Evolutionary conservation across 805 yeast genomes (phyloP).

Genomic region (Blastobotrys americana): DNA sequence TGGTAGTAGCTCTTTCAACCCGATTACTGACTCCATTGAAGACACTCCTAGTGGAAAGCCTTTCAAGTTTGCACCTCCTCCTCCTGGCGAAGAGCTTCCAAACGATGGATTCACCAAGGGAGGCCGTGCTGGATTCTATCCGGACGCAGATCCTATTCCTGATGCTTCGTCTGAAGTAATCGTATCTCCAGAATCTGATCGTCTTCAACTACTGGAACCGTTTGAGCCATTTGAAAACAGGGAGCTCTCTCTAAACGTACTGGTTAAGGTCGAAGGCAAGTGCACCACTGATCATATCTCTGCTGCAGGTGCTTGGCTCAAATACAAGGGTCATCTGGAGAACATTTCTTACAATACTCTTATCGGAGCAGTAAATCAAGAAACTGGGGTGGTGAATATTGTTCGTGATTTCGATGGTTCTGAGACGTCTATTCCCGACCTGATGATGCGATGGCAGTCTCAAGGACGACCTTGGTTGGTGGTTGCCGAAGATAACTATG

Average conservation of each 20-base stretch:
- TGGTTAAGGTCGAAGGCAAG: constrained; percentile 92
- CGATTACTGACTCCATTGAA: constrained; percentile 75
- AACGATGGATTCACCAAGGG: constrained; percentile 66
- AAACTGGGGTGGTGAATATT: constrained; percentile 90
- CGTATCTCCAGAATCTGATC: constrained; percentile 84
- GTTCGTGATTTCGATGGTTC: constrained; percentile 83
- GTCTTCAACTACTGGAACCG: constrained; percentile 81
- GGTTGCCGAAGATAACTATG: constrained; percentile 95
- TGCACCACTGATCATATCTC: constrained; percentile 98
- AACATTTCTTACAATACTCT: constrained; percentile 91
- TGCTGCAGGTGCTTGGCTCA: constrained; percentile 98
- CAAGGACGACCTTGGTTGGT: constrained; percentile 86
- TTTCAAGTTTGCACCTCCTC: constrained; percentile 71
- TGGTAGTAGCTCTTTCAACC: constrained; percentile 89
- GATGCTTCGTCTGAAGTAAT: constrained; percentile 50
- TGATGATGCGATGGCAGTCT: constrained; percentile 92
- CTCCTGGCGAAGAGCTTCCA: constrained; percentile 82
- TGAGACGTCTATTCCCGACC: constrained; percentile 79
- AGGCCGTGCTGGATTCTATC: constrained; percentile 61
- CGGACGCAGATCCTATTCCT: constrained; percentile 59
- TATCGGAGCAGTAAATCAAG: constrained; percentile 95
- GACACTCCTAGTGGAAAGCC: constrained; percentile 54
- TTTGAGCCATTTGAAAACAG: constrained; percentile 80
- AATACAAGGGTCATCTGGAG: constrained; percentile 95
- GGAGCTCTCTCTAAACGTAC: constrained; percentile 68